Base-by-base conservation (phyloP, 202 grass and related monocot species). In the Cymbopogon flexuosus region DNA sequence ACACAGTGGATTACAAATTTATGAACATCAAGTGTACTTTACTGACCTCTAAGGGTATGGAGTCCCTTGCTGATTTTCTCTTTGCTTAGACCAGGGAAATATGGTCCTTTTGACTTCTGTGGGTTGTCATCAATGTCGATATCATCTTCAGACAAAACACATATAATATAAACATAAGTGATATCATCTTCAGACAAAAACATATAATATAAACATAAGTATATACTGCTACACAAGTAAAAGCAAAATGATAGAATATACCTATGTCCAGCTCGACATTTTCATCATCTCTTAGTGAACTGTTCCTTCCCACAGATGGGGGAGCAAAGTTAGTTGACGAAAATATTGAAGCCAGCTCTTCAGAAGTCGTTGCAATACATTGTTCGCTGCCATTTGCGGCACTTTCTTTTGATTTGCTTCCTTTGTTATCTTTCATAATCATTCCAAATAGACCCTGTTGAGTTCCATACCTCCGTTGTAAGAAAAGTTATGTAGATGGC, bases 381-480 rank as follows among this genome's bases (percentile, higher is more conserved):
- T 74, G 75, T 79, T 88, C 96, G 37, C 68, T 59, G 42, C 56
- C 75, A 84, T 80, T 81, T 85, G 90, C 77, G n/a, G 83, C 83
- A 70, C 37, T 88, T 21, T 90, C 66, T 76, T 94, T 98, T 16
- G 43, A 77, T 80, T 91, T 99, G 78, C 68, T 86, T 91, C 87
- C 92, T 83, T 95, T 99, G 40, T 81, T 61, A 69, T 99, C 88
- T 86, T 93, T 99, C 81, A 95, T 88, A 63, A 96, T 88, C 85
- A 90, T 95, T 82, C 84, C 75, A 83, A 99, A 87, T 46, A 99
- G 73, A 51, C 96, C 96, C 96, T 99, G 88, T 46, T 87, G 61
- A 81, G 46, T 56, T 80, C 15, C 78, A 60, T 21, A 70, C 22
- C 83, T 72, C 5, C 12, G 27, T 30, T 72, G 19, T 96, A 46